Conservation (phyloP, 2,329 filamentous ascomycete species). For the Paracorniculantispora psalliotae region DNA sequence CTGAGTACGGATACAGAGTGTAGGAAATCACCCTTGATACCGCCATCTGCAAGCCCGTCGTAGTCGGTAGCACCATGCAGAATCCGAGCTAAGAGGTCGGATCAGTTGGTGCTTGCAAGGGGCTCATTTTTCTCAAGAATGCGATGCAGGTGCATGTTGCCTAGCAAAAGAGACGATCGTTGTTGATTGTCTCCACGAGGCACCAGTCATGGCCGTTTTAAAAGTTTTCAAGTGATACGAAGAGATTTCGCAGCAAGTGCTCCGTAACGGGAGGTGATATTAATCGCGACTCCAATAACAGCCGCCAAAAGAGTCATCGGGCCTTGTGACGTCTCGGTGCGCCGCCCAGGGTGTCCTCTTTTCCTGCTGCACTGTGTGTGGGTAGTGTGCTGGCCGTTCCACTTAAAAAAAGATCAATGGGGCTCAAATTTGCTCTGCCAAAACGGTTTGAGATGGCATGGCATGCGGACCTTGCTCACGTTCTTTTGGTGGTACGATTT, state of each 20-base stretch:
- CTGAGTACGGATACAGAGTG: no score
- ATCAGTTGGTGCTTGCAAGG: background rate
- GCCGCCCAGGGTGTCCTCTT: background rate
- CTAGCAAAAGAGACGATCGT: no score
- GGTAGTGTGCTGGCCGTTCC: conserved; percentile 2
- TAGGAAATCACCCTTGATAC: background rate
- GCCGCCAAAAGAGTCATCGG: conserved; percentile 4
- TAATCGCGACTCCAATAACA: background rate
- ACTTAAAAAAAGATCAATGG: conserved; percentile 5
- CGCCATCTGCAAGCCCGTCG: background rate
- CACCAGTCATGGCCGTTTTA: conserved; percentile 5
- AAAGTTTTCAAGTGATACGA: background rate
- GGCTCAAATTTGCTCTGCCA: conserved; percentile 1
- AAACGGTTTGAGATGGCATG: background rate
- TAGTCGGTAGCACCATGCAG: background rate
- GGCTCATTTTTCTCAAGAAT: no score
- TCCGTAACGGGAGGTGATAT: background rate
- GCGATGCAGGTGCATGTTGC: background rate
- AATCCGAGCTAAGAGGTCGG: background rate
- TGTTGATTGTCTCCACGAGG: background rate
- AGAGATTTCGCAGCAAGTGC: background rate
- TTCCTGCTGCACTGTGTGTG: background rate
- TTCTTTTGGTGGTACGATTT: background rate
- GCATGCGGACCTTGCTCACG: background rate
- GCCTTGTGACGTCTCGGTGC: conserved; percentile 7